A percentile compares a stretch with the other conserved stretches of the same genome.
These are phyloP conservation scores for Candida montana DNA, from an alignment of 805 yeast genomes.

Conservation along the genomic window DNA sequence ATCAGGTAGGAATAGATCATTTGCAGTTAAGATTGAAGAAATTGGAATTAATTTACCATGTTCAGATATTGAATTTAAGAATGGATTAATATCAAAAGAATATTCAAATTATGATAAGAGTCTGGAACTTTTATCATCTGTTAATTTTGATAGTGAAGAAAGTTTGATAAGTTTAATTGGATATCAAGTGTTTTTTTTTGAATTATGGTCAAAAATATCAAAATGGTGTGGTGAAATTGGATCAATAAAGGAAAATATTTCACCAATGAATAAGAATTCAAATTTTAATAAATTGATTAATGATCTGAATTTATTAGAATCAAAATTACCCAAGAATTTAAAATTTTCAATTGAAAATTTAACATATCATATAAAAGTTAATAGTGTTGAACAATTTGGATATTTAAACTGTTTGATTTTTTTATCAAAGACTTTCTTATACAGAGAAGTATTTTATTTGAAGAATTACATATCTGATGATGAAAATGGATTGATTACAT, in stretches of 20 bases:
- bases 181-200: slow-evolving; percentile 29
- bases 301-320: slow-evolving; percentile 23
- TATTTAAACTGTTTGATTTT: slow-evolving; percentile 31
- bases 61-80: slow-evolving; percentile 27
- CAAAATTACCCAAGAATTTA: slow-evolving; percentile 25
- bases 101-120: slow-evolving; percentile 12
- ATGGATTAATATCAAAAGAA: slow-evolving; percentile 18
- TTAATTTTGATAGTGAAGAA: slow-evolving; percentile 1
- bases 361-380: slow-evolving; percentile 29
- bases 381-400: slow-evolving; percentile 29
- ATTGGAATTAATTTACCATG: slow-evolving; percentile 29
- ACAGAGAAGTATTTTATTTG: slow-evolving; percentile 31
- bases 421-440: slow-evolving; percentile 30
- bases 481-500: neutral
- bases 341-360: slow-evolving; percentile 24
- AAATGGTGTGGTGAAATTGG: slow-evolving; percentile 36
- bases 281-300: slow-evolving; percentile 24
- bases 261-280: slow-evolving; percentile 28
- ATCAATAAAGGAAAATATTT: slow-evolving; percentile 24
- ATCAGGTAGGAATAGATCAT: slow-evolving; percentile 30
- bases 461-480: slow-evolving; percentile 4
- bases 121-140: slow-evolving; percentile 2
- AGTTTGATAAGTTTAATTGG: slow-evolving; percentile 23
- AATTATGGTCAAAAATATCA: slow-evolving; percentile 33
- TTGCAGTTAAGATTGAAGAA: slow-evolving; percentile 30